Evolutionary conservation across 805 yeast genomes (phyloP), one percentile per base, ranked within the genome.

Genomic region (Monosporozyma solicola): DNA sequence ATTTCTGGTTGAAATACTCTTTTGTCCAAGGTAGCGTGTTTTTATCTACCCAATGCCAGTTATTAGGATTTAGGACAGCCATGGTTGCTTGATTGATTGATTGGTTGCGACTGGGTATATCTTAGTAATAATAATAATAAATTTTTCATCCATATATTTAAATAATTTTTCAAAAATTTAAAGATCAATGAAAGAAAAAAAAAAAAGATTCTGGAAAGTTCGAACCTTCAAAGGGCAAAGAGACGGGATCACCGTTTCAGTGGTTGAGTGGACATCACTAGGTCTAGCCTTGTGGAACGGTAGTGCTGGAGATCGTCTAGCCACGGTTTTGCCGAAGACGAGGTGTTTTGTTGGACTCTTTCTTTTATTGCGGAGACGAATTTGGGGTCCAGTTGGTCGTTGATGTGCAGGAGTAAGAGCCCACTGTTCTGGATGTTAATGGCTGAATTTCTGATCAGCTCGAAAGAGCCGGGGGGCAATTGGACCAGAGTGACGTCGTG

Each of bases 41-140:
- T 60, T 78, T 82, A 60, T 82, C 84, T 27, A 82, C 83, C 87
- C 87, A 82, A 71, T 82, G 87, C 87, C 87, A 82, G 76, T 82
- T 82, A 68, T 82, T 82, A 37, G 87, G 87, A 73, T 83, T 83
- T 62, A 80, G 80, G 41, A 83, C 87, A 51, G 80, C 86, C 87
- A 82, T 82, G 1, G 10, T 51, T 46, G 20, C n/a, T n/a, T n/a
- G 20, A 20, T 20, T 20, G 20, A 20, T 20, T 20, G 20, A 20
- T 20, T 20, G 20, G 2, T 20, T 20, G 20, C 20, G 20, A 20
- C 20, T 20, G 2, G 20, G 20, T 20, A 20, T 20, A 20, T 20
- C 20, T 20, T 20, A 20, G 20, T 20, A 20, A 20, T 20, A 20
- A 20, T 20, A 20, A 20, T 20, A 20, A n/a, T n/a, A n/a, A n/a